Base-by-base conservation (phyloP, 2,329 filamentous ascomycete genomes). In the Beauveria bassiana region DNA sequence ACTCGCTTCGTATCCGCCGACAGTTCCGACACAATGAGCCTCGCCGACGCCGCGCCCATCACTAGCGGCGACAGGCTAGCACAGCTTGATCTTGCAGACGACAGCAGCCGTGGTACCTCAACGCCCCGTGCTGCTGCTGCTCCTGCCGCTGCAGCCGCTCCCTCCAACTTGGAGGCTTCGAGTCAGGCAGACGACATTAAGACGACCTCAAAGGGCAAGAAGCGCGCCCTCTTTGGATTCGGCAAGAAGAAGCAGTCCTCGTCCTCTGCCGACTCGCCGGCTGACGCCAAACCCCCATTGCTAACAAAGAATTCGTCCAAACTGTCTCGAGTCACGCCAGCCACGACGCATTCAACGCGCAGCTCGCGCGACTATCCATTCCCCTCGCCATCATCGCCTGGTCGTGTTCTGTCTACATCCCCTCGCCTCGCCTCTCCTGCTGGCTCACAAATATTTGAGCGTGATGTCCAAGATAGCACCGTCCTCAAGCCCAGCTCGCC, bases 381-480 rank as follows among this genome's bases (percentile, higher is more conserved):
- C 68, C 73, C 75, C 52, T 72, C 79, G 12, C 84, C 86, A 16
- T 78, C 85, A 0, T 91, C 89, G 3, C 89, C 90, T 3, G 80
- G 77, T 63, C 84, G 86, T 62, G 84, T 83, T 57, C 75, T 90
- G 50, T 87, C 88, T 14, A 82, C 84, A 10, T 93, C 91, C 9
- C 88, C 91, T 5, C 83, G 89, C 54, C 75, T 93, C 50, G 84
- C 88, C 59, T 96, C 91, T 22, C 91, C 93, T 16, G 90, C 91
- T 12, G 81, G 83, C 31, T 88, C 86, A 5, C 86, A 88, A 68
- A 97, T 98, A 69, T 98, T 98, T 71, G 93, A 98, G 78, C 89
- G 93, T 69, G 91, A 93, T 72, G 93, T 98, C 26, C 93, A 97
- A 74, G 93, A 97, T 69, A 85, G 85, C 69, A 79, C 83, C 34